phyloP scores from a whole-genome alignment of 345 rosid genomes.

The Salix koriyanagi region DNA sequence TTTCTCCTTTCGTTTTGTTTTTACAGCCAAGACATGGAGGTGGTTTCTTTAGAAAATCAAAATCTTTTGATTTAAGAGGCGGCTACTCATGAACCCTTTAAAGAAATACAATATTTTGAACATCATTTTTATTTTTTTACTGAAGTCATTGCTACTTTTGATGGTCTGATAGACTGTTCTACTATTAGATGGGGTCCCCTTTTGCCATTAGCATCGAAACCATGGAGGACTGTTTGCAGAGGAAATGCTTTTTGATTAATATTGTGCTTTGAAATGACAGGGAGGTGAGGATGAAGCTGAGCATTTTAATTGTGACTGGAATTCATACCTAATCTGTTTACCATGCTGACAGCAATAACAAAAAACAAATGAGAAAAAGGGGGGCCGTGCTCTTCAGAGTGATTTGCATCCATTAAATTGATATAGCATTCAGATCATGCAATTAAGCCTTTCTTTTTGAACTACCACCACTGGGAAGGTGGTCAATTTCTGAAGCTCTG shows the following conservation, averaged over 20 bases:
- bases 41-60: neutral
- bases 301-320: neutral
- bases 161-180: neutral
- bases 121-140: neutral
- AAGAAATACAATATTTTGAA: neutral
- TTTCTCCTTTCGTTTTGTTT: neutral
- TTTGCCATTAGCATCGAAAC: neutral
- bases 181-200: neutral
- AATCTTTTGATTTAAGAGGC: constrained; percentile 9
- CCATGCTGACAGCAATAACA: no score
- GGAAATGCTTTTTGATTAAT: neutral
- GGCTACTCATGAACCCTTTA: neutral
- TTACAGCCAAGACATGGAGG: constrained; percentile 3
- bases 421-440: neutral
- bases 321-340: neutral
- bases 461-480: neutral
- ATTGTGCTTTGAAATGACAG: neutral
- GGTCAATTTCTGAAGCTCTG: neutral
- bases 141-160: neutral
- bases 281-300: neutral
- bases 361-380: no score
- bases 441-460: neutral
- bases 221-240: neutral
- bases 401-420: neutral
- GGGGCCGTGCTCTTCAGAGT: neutral